These are phyloP conservation scores for Diaporthe longicolla DNA, from an alignment of 2,329 filamentous ascomycete species.

Conservation along the genomic window DNA sequence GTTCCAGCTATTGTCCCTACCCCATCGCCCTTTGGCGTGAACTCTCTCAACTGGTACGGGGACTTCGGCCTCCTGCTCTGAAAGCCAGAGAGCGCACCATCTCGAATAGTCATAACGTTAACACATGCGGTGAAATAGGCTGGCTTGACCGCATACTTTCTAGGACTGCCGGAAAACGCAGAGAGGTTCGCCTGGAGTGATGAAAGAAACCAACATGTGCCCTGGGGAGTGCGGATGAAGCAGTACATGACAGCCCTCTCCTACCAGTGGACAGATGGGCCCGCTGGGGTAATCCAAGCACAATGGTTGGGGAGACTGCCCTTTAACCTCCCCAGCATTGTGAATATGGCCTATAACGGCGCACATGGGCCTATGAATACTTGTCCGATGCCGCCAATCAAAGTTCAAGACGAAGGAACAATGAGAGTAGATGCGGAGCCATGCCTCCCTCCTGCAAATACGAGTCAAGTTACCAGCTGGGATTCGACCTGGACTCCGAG, in stretches of 20 bases:
- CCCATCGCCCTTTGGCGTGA: not conserved
- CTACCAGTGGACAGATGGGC: conserved; percentile 23
- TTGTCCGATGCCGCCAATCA: conserved; percentile 10
- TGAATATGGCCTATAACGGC: conserved; percentile 31
- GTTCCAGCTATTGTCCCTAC: not conserved
- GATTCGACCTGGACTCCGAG: not conserved
- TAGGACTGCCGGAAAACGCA: conserved; percentile 15
- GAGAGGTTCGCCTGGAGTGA: conserved; percentile 27
- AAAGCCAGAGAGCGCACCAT: not conserved
- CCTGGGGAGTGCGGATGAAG: conserved; percentile 23
- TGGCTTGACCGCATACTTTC: conserved; percentile 12
- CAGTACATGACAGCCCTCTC: conserved; percentile 23
- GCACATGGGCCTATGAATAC: conserved; percentile 25
- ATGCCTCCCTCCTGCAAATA: conserved; percentile 16
- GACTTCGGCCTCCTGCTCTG: not conserved
- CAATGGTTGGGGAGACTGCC: not conserved
- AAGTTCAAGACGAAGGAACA: not conserved
- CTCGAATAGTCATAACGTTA: not conserved
- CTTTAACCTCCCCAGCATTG: conserved; percentile 15
- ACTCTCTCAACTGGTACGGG: not conserved
- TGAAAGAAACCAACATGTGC: conserved; percentile 6
- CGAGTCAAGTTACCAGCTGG: conserved; percentile 24
- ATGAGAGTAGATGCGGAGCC: not conserved
- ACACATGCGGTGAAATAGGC: not conserved
- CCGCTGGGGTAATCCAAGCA: conserved; percentile 5